Percentiles rank a stretch among this genome's conserved stretches.
Evolutionary conservation across 2,329 filamentous ascomycete species (phyloP).

Genomic region (Colletotrichum filicis): DNA sequence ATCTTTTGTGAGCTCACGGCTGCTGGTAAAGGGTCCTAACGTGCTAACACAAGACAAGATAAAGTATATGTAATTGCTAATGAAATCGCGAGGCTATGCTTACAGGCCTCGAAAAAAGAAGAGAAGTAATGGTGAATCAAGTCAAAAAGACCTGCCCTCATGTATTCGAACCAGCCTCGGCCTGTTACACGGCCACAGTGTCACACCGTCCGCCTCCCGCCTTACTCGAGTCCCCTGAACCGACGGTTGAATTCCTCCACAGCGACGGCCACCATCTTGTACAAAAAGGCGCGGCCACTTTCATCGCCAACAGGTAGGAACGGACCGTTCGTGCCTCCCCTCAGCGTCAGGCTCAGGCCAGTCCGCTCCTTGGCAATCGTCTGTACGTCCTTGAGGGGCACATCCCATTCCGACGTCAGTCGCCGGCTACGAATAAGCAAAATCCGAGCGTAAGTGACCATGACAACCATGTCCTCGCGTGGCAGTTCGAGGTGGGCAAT

Average conservation of each 20-base stretch:
- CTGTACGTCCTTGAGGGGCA: conserved; percentile 94
- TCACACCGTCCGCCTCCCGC: background rate
- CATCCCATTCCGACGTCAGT: conserved; percentile 93
- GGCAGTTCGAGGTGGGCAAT: conserved; percentile 95
- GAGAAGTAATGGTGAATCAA: background rate
- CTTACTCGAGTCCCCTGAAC: conserved; percentile 58
- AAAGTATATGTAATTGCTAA: conserved; percentile 7
- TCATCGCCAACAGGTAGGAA: conserved; percentile 96
- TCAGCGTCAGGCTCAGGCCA: conserved; percentile 87
- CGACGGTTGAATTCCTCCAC: conserved; percentile 75
- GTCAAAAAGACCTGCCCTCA: background rate
- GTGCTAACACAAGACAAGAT: background rate
- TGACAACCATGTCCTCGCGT: conserved; percentile 86
- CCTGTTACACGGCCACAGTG: background rate
- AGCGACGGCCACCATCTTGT: conserved; percentile 73
- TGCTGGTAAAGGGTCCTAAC: too few species aligned
- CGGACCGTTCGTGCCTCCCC: conserved; percentile 91
- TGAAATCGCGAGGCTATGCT: conserved; percentile 20
- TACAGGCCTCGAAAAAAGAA: conserved; percentile 1
- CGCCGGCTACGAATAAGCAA: conserved; percentile 90
- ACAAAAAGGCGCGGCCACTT: conserved; percentile 72
- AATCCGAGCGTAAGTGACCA: conserved; percentile 89
- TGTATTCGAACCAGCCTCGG: too few species aligned
- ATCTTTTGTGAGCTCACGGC: too few species aligned
- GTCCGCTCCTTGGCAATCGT: conserved; percentile 97